phyloP scores from a whole-genome alignment of 2,329 filamentous ascomycete genomes.

The Pyricularia pennisetigena region DNA sequence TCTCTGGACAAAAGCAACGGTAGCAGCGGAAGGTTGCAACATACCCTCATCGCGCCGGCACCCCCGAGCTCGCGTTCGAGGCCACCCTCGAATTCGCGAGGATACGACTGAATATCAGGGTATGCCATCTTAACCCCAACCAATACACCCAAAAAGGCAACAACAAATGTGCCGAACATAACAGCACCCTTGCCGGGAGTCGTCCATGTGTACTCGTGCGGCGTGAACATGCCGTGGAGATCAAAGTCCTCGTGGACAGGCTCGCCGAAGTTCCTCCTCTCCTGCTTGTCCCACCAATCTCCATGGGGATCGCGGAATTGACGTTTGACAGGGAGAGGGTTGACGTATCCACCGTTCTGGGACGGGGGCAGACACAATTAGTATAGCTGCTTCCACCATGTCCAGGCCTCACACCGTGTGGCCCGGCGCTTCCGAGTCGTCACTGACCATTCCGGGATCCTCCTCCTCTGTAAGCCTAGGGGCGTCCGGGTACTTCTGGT shows the following conservation, averaged over 20 bases:
- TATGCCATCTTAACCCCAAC: slow-evolving; percentile 61
- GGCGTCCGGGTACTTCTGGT: slow-evolving; percentile 42
- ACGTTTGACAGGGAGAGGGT: slow-evolving; percentile 72
- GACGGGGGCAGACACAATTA: slow-evolving; percentile 13
- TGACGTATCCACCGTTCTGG: slow-evolving; percentile 80
- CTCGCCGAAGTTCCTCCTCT: slow-evolving; percentile 93
- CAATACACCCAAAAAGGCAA: slow-evolving; percentile 51
- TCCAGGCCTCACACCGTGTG: background rate
- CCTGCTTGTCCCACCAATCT: slow-evolving; percentile 96
- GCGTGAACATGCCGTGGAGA: slow-evolving; percentile 78
- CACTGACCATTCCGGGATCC: slow-evolving; percentile 56
- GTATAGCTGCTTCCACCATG: slow-evolving; percentile 1
- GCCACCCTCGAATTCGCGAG: slow-evolving; percentile 63
- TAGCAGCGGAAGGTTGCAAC: slow-evolving; percentile 20
- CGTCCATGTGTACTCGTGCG: slow-evolving; percentile 79
- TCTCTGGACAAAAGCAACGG: background rate
- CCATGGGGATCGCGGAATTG: slow-evolving; percentile 87
- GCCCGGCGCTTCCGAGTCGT: background rate
- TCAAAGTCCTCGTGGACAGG: slow-evolving; percentile 96
- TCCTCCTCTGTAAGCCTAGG: slow-evolving; percentile 44
- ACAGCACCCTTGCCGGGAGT: slow-evolving; percentile 59
- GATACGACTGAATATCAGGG: slow-evolving; percentile 60
- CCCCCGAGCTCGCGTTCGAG: slow-evolving; percentile 69
- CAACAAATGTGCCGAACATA: slow-evolving; percentile 60
- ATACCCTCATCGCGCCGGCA: slow-evolving; percentile 53